Conservation (phyloP, 192 early-diverging fungal species). For the Coemansia sp. region DNA sequence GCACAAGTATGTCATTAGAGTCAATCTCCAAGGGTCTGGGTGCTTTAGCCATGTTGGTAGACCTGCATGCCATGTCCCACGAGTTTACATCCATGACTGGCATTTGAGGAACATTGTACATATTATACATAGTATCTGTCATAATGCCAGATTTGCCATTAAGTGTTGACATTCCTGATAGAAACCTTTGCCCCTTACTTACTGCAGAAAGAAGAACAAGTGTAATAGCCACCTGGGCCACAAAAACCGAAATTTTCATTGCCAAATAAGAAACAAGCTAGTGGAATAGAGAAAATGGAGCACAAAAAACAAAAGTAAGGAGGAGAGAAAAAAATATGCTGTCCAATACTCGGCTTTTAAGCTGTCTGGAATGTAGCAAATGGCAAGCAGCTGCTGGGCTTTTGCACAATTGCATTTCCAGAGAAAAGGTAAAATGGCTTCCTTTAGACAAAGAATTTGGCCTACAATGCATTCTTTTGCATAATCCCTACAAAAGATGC, state of each 20-base stretch:
- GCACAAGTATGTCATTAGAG: neutral
- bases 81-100: constrained; percentile 3
- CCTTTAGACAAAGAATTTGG: too few species aligned
- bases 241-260: neutral
- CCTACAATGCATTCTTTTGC: too few species aligned
- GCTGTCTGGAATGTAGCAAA: too few species aligned
- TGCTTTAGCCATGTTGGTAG: neutral
- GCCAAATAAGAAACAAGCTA: neutral
- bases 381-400: too few species aligned
- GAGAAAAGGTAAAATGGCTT: too few species aligned
- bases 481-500: too few species aligned
- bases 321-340: too few species aligned
- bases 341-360: too few species aligned
- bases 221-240: neutral
- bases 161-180: neutral
- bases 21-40: neutral
- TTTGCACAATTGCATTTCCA: too few species aligned
- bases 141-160: neutral
- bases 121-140: neutral
- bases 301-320: too few species aligned
- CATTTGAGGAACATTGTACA: neutral
- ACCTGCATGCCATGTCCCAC: neutral
- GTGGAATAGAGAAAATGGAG: too few species aligned
- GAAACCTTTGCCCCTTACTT: neutral
- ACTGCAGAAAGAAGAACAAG: neutral